Base-by-base conservation (phyloP, 129 eudicot genomes). In the Chrysanthemum seticuspe region DNA sequence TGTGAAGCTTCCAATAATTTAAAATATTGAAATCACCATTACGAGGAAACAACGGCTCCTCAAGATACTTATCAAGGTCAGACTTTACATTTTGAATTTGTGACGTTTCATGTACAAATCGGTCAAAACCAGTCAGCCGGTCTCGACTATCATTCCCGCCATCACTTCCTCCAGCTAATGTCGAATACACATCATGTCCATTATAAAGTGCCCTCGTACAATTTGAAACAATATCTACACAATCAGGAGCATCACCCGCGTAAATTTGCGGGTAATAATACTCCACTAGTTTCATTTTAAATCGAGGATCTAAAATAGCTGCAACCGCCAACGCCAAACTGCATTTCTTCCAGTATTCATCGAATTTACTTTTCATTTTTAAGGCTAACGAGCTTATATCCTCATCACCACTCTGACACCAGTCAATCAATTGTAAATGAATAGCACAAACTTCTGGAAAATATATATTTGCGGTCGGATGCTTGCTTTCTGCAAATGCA, bases 1-100 rank as follows among this genome's bases (percentile, higher is more conserved):
- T 89, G 51, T 93, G 98, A 62, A 90, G 91, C 78, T 84, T 93
- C 98, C 98, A 93, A 96, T 97, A 93, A 74, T 83, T 90, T 64
- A 86, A 71, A 58, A 93, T 84, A 79, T 70, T 84, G 52, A 93
- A 90, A 74, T 93, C 98, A 58, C 49, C 83, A 75, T 77, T 84
- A 11, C 97, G 90, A 34, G 98, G 98, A 81, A 93, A 93, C 1
- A 93, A 74, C 10, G 97, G 96, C 74, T 93, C 98, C 78, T 93
- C 98, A 59, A 93, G 78, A 74, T 93, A 93, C 80, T 90, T 93
- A 68, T 93, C 98, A 74, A 93, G 83, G 68, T 90, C 98, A 8
- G 96, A 85, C 64, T 84, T 83, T 6, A 75, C 77, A 68, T 80
- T 93, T 51, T 84, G 90, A 72, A 89, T 78, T 45, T 84, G 89